Evolutionary conservation across 305 asterid species (phyloP), one percentile per base, ranked within the genome.

Genomic region (Fraxinus xanthoxyloides): DNA sequence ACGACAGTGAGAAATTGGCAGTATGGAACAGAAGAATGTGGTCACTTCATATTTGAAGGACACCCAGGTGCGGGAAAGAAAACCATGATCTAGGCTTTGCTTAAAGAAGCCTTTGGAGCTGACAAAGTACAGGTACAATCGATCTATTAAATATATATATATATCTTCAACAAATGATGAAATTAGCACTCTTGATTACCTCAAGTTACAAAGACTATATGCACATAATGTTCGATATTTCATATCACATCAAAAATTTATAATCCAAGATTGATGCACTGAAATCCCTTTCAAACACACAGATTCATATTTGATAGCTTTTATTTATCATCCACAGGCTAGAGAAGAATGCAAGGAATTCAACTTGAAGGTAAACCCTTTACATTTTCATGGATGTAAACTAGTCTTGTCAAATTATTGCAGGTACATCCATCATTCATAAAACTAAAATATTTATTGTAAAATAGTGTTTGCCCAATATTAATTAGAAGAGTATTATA

Each of bases 41-140:
- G 89, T 32, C 97, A 93, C 80, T 89, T 90, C 90, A 92, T 94
- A 89, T 94, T 94, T 59, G 94, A 89, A 85, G 97, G 98, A 76
- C 91, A 83, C 48, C 91, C 95, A 9, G 98, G 98, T 21, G 97
- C 93, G 79, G 98, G 98, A 38, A 94, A 94, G 90, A 92, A 92
- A 86, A 94, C 98, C 84, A 94, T 94, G 98, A 90, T 93, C 77
- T 84, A 90, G 92, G 97, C 98, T 34, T 72, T 91, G 80, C 97
- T 94, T 72, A 87, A 92, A 40, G 94, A 92, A 87, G 86, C 86
- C 73, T 91, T 85, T 76, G 97, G 96, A 82, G 75, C 76, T 38
- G 92, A 92, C 46, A 85, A 89, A 78, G 85, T 92, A 67, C 89
- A 94, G 98, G 98, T 94, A 84, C 73, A 46, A 24, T 48, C 72